A percentile compares a stretch with the other conserved stretches of the same genome.
These are phyloP conservation scores for Arthrobotrys conoides DNA, from an alignment of 2,329 filamentous ascomycete species.

Conservation along the genomic window DNA sequence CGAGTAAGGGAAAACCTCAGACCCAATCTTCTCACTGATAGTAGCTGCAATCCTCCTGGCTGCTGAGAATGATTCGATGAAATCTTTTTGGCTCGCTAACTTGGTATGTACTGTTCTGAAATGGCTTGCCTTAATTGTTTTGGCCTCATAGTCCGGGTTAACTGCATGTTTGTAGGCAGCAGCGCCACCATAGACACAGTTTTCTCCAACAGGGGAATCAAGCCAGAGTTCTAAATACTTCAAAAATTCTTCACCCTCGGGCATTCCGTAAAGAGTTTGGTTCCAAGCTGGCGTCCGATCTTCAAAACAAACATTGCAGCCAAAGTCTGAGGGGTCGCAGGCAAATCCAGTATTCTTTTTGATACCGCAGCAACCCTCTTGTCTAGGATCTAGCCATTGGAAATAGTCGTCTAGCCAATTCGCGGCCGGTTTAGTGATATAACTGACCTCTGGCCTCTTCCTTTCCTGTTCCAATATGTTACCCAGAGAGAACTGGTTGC, in stretches of 20 bases:
- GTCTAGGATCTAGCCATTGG: constrained; percentile 91
- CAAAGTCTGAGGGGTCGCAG: constrained; percentile 68
- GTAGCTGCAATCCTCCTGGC: constrained; percentile 88
- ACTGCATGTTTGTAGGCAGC: constrained; percentile 89
- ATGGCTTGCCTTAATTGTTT: constrained; percentile 83
- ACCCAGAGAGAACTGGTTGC: constrained; percentile 83
- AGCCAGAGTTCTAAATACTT: constrained; percentile 88
- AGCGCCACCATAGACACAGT: constrained; percentile 88
- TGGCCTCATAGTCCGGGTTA: constrained; percentile 78
- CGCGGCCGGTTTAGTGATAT: constrained; percentile 87
- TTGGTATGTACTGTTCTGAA: constrained; percentile 93
- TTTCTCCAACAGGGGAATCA: constrained; percentile 80
- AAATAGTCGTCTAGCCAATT: constrained; percentile 99
- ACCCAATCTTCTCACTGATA: constrained; percentile 78
- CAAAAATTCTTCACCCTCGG: constrained; percentile 90
- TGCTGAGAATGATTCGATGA: constrained; percentile 89
- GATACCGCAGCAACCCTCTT: constrained; percentile 79
- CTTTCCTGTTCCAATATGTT: constrained; percentile 95
- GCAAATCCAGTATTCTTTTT: constrained; percentile 62
- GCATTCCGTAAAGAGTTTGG: constrained; percentile 89
- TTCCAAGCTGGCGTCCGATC: constrained; percentile 87
- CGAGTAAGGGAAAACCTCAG: constrained; percentile 94
- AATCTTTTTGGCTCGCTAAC: constrained; percentile 88
- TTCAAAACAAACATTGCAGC: constrained; percentile 83
- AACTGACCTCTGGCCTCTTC: constrained; percentile 88